Evolutionary conservation across 768 basidiomycete genomes (phyloP).

Genomic region (Infundibulicybe gibba): DNA sequence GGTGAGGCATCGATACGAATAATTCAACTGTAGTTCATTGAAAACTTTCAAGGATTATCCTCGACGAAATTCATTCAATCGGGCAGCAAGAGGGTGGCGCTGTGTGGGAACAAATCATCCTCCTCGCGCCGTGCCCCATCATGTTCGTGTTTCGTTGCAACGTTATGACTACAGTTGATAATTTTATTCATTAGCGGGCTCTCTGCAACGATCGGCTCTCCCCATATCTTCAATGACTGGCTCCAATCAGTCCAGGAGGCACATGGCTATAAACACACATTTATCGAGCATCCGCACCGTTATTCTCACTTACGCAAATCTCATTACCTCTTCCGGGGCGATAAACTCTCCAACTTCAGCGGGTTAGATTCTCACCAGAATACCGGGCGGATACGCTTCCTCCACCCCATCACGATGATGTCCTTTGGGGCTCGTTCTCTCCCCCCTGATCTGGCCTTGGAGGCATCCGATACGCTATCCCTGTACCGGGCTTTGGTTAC

Average conservation of each 20-base stretch:
- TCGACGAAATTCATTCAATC: conserved; percentile 68
- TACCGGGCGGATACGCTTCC: conserved; percentile 41
- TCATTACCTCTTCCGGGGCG: conserved; percentile 36
- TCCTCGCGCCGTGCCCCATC: conserved; percentile 67
- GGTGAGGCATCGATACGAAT: conserved; percentile 27
- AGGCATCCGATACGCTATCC: conserved; percentile 51
- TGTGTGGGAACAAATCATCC: conserved; percentile 73
- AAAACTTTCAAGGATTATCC: conserved; percentile 46
- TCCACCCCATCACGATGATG: conserved; percentile 65
- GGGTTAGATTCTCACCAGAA: conserved; percentile 33
- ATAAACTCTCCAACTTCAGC: conserved; percentile 19
- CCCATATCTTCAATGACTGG: conserved; percentile 65
- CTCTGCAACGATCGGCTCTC: conserved; percentile 67
- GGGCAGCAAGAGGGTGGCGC: conserved; percentile 67
- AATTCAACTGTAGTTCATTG: conserved; percentile 1
- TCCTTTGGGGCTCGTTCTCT: conserved; percentile 45
- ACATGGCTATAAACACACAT: conserved; percentile 54
- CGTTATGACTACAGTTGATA: not conserved
- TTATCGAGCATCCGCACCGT: conserved; percentile 62
- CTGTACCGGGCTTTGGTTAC: conserved; percentile 43
- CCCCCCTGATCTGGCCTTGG: conserved; percentile 62
- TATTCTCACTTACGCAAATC: conserved; percentile 76
- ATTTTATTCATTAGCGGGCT: conserved; percentile 42
- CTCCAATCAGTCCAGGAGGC: conserved; percentile 56
- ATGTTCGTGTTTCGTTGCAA: conserved; percentile 43